Conservation (phyloP, 1,284 basidiomycete genomes). For the Gastroboletus turbinatus region DNA sequence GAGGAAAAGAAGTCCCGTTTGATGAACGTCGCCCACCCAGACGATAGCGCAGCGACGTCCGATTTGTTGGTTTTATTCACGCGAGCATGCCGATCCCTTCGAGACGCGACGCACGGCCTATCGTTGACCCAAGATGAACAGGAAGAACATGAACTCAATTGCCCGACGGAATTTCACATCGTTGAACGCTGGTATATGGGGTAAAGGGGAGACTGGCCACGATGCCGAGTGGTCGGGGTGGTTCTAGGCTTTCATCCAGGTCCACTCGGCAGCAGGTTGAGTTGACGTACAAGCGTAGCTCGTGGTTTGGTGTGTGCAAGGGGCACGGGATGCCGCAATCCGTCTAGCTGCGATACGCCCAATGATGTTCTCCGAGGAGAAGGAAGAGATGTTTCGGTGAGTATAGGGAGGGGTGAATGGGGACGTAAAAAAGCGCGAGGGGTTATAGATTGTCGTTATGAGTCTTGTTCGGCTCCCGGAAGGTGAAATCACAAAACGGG, state of each 20-base stretch:
- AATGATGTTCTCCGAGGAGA: constrained; percentile 53
- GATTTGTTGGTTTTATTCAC: constrained; percentile 39
- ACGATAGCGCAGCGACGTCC: constrained; percentile 12
- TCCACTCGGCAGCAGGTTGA: not conserved
- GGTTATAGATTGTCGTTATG: too few relatives aligned
- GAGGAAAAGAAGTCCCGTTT: constrained; percentile 5
- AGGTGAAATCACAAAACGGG: not conserved
- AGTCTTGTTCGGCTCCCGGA: not conserved
- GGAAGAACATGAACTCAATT: not conserved
- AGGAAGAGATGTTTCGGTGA: not conserved
- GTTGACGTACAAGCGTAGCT: not conserved
- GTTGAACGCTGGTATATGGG: constrained; percentile 50
- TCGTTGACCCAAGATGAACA: not conserved
- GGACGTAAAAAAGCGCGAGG: not conserved
- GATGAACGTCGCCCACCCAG: not conserved
- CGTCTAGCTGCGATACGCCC: constrained; percentile 45
- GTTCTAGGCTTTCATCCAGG: not conserved
- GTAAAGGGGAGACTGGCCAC: constrained; percentile 33
- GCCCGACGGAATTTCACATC: constrained; percentile 4
- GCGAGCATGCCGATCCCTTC: not conserved
- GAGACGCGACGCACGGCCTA: not conserved
- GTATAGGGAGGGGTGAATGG: too few relatives aligned
- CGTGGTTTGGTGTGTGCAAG: constrained; percentile 16
- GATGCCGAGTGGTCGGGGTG: not conserved
- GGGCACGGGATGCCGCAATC: constrained; percentile 55